Conservation (phyloP, 768 basidiomycete genomes). For the Suillus paluster region DNA sequence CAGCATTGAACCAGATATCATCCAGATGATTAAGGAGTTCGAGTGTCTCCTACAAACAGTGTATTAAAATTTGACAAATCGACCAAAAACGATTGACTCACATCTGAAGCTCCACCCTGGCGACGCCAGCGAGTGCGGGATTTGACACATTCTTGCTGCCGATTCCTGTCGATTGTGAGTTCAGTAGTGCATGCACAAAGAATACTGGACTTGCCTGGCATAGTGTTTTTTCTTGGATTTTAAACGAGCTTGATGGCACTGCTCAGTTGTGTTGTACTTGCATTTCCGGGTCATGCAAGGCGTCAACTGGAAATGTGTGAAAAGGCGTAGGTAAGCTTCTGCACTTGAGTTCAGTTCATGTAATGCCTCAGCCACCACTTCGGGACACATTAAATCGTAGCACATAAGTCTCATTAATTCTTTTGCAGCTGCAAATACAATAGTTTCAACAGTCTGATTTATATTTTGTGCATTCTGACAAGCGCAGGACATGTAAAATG, state of each 20-base stretch:
- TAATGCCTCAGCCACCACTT: background rate
- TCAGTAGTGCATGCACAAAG: background rate
- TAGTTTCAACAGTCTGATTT: background rate
- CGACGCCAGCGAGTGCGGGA: background rate
- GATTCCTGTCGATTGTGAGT: background rate
- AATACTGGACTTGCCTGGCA: background rate
- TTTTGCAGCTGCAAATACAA: background rate
- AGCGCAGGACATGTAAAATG: too few species aligned
- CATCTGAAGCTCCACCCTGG: background rate
- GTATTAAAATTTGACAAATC: background rate
- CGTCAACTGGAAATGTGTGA: background rate
- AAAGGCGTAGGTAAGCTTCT: background rate
- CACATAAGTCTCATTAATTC: too few species aligned
- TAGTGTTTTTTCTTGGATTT: background rate
- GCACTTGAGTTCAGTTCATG: background rate
- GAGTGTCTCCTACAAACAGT: background rate
- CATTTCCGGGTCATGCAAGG: background rate
- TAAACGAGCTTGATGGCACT: background rate
- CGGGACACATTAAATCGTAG: background rate
- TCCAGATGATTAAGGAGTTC: background rate
- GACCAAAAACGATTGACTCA: background rate
- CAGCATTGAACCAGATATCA: background rate
- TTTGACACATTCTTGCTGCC: background rate
- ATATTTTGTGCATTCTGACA: too few species aligned
- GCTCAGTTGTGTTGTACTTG: conserved; percentile 1